Base-by-base conservation (phyloP, 1,284 basidiomycete species). In the Chiua sp. region DNA sequence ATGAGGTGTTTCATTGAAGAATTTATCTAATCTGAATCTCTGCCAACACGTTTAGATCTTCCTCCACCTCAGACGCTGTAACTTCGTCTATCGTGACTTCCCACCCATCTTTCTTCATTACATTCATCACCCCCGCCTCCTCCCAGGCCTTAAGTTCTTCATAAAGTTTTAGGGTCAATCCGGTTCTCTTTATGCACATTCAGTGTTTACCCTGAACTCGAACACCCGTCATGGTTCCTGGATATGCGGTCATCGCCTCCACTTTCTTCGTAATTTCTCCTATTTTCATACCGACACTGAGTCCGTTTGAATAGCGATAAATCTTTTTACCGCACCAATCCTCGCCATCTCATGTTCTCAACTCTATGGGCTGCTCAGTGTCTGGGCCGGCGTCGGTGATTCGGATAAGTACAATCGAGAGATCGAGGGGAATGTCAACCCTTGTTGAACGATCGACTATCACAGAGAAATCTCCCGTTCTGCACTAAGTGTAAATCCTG, bases 331-430 rank as follows among this genome's bases (percentile, higher is more conserved):
- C 0, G 90, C 90, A 0, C 96, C 96, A 4, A 85, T 95, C 23
- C 73, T 91, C 42, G 90, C 90, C 2, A 94, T n/a, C n/a, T n/a
- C n/a, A n/a, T n/a, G n/a, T n/a, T 96, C 12, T 78, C 92, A 1
- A 72, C 97, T 37, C 80, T 98, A 16, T 88, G 95, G 68, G 91
- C 90, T 0, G 82, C 87, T 0, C 86, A 87, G 54, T 91, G 89
- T 59, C 86, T 98, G 23, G 83, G 88, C 58, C 81, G n/a, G n/a
- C 87, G 0, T 63, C 68, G 0, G 68, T 90, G 80, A 74, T 97
- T 30, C 82, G 87, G n/a, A n/a, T n/a, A n/a, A n/a, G n/a, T n/a
- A n/a, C n/a, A n/a, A n/a, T n/a, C n/a, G n/a, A n/a, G n/a, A n/a
- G n/a, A n/a, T n/a, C n/a, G n/a, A n/a, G n/a, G n/a, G n/a, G n/a